phyloP scores from a whole-genome alignment of 208 protist species.

The Vickermania ingenoplastis region DNA sequence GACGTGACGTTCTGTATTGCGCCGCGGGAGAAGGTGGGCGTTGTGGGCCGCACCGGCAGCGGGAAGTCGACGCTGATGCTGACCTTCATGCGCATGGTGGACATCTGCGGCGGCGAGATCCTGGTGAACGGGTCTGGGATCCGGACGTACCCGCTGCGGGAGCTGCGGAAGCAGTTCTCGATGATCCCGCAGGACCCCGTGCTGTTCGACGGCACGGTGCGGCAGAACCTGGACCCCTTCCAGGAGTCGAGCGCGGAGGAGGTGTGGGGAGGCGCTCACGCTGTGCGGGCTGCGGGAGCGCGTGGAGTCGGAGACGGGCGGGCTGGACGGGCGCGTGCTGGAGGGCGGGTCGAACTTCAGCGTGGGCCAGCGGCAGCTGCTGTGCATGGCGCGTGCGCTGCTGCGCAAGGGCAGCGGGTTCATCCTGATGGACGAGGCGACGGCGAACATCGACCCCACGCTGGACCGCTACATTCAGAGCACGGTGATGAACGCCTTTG shows the following conservation, averaged over 20 bases:
- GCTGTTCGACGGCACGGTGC: slow-evolving; percentile 70
- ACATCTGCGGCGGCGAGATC: slow-evolving; percentile 42
- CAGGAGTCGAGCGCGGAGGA: slow-evolving; percentile 15
- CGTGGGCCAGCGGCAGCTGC: slow-evolving; percentile 65
- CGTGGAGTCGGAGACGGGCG: slow-evolving; percentile 10
- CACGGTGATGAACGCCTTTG: slow-evolving; percentile 46
- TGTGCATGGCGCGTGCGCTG: slow-evolving; percentile 67
- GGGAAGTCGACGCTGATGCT: slow-evolving; percentile 83
- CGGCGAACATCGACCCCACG: slow-evolving; percentile 60
- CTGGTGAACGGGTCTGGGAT: slow-evolving; percentile 28
- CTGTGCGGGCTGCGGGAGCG: slow-evolving; percentile 32
- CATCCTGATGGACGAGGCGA: slow-evolving; percentile 83
- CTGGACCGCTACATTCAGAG: slow-evolving; percentile 54
- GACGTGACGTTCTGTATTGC: slow-evolving; percentile 42
- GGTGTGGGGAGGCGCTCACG: slow-evolving; percentile 36
- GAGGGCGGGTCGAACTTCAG: slow-evolving; percentile 64
- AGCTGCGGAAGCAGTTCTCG: slow-evolving; percentile 53
- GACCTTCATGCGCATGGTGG: slow-evolving; percentile 62
- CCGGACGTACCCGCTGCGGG: slow-evolving; percentile 27
- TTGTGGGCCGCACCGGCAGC: slow-evolving; percentile 84
- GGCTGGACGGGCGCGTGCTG: slow-evolving; percentile 15
- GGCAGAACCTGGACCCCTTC: slow-evolving; percentile 74
- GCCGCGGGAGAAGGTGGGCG: slow-evolving; percentile 64
- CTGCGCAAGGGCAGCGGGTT: slow-evolving; percentile 42
- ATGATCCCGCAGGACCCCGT: slow-evolving; percentile 84